Evolutionary conservation across 257 asterid species (phyloP).

Genomic region (Eucommia ulmoides): DNA sequence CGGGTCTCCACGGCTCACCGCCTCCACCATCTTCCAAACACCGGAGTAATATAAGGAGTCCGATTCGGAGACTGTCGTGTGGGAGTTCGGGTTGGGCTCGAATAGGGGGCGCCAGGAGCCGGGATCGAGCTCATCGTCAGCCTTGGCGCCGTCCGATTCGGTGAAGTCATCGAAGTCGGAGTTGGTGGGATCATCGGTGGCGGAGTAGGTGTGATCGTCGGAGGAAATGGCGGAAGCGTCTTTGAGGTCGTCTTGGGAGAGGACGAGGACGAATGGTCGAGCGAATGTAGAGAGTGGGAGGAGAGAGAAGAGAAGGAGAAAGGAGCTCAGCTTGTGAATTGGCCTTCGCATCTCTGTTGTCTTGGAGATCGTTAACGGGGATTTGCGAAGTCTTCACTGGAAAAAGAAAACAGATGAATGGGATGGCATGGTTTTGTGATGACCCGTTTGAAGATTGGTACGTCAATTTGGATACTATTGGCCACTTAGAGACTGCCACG

Average conservation of each 20-base stretch:
- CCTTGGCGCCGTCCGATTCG: constrained; percentile 17
- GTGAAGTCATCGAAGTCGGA: constrained; percentile 17
- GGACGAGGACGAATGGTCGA: constrained; percentile 65
- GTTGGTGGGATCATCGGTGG: constrained; percentile 71
- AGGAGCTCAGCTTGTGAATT: constrained; percentile 18
- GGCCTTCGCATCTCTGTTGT: constrained; percentile 14
- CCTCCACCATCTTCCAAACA: constrained; percentile 61
- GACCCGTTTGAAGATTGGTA: constrained; percentile 18
- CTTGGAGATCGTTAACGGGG: background rate
- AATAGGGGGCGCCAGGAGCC: constrained; percentile 95
- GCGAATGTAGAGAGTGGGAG: constrained; percentile 36
- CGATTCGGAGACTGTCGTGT: no score
- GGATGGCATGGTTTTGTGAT: background rate
- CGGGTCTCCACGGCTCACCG: constrained; percentile 59
- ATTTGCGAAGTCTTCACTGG: no score
- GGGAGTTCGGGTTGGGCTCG: constrained; percentile 36
- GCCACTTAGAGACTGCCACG: constrained; percentile 32
- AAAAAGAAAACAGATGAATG: background rate
- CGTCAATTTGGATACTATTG: constrained; percentile 14
- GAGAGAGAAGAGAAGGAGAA: constrained; percentile 35
- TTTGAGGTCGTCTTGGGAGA: constrained; percentile 28
- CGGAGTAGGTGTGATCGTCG: constrained; percentile 52
- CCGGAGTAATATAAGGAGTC: constrained; percentile 38
- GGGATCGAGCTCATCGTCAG: constrained; percentile 72
- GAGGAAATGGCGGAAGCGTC: constrained; percentile 26